Evolutionary conservation across 192 early-diverging fungal species (phyloP), one percentile per base, ranked within the genome.

Genomic region (Coemansia sp.): DNA sequence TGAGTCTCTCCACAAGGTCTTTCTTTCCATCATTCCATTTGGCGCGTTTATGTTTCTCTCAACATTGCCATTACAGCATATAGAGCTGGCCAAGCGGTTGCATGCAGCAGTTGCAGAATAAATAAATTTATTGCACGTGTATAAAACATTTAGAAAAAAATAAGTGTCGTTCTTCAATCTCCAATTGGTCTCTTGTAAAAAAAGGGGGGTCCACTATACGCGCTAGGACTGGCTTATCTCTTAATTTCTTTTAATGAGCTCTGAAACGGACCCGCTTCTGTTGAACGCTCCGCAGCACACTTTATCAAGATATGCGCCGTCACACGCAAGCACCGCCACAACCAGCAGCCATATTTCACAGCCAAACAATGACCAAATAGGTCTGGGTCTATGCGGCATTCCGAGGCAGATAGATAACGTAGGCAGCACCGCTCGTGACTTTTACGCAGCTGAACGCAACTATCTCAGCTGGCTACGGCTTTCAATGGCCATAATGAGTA

Each of bases 11-110:
- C 81, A 82, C 44, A 49, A 53, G 33, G 74, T 83, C 16, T 86
- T 78, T 57, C 42, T 78, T 51, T 70, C 77, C 35, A 66, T 82
- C 49, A 81, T 82, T 13, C 82, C 83, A 0, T 74, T 87, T 53
- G 74, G 65, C 14, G 80, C 56, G 0, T 39, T 74, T 14, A 73
- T 83, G 42, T 84, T 84, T 40, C 30, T 87, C 48, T 58, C 72
- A 15, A 71, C 77, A 8, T 48, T 87, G 55, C 66, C 65, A 10
- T 66, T 87, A 10, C 57, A 78, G 45, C 82, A 84, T 48, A 68
- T 64, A 13, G 55, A 59, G 45, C 55, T 80, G 48, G 55, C 63
- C 6, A 50, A 59, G 16, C 59, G 74, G 10, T 39, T 68, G 42
- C 60, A 61, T 51, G 59, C 62, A n/a, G 30, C 54, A 4, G 26